These are phyloP conservation scores for Trametopsis cervina DNA, from an alignment of 768 basidiomycete species.

Conservation along the genomic window DNA sequence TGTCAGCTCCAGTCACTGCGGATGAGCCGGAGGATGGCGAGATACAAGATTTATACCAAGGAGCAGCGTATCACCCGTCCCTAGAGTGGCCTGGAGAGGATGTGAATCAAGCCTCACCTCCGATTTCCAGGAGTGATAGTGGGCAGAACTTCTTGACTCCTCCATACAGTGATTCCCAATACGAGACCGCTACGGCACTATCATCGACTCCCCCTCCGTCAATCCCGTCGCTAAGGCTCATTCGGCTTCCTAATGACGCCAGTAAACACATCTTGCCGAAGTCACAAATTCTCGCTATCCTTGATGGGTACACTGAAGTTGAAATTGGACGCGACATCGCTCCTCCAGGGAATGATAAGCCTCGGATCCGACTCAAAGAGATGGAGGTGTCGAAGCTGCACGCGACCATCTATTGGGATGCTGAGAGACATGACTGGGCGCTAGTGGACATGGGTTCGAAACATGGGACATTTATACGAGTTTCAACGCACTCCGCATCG, in stretches of 20 bases:
- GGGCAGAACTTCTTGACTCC: conserved; percentile 7
- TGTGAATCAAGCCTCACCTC: conserved; percentile 3
- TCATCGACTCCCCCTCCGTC: neutral
- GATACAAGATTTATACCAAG: conserved; percentile 14
- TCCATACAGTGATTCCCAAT: neutral
- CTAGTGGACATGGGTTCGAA: conserved; percentile 82
- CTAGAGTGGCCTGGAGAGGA: conserved; percentile 55
- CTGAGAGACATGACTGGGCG: conserved; percentile 51
- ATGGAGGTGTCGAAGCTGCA: conserved; percentile 82
- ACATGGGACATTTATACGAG: conserved; percentile 70
- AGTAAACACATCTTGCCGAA: conserved; percentile 40
- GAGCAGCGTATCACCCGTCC: conserved; percentile 37
- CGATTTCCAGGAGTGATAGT: neutral
- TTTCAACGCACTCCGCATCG: conserved; percentile 6
- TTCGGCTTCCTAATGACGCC: conserved; percentile 11
- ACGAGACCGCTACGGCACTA: neutral
- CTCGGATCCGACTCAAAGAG: conserved; percentile 72
- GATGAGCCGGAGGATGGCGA: conserved; percentile 24
- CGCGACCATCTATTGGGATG: conserved; percentile 69
- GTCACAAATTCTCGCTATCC: conserved; percentile 44
- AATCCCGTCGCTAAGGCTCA: neutral
- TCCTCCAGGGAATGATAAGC: conserved; percentile 40
- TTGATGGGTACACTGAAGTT: conserved; percentile 57
- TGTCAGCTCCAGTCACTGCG: too few relatives aligned
- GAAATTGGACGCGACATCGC: conserved; percentile 71